Percentiles rank a stretch among this genome's conserved stretches.
Conservation (phyloP, 371 early-diverging fungal species). For the Mortierella sp. region DNA sequence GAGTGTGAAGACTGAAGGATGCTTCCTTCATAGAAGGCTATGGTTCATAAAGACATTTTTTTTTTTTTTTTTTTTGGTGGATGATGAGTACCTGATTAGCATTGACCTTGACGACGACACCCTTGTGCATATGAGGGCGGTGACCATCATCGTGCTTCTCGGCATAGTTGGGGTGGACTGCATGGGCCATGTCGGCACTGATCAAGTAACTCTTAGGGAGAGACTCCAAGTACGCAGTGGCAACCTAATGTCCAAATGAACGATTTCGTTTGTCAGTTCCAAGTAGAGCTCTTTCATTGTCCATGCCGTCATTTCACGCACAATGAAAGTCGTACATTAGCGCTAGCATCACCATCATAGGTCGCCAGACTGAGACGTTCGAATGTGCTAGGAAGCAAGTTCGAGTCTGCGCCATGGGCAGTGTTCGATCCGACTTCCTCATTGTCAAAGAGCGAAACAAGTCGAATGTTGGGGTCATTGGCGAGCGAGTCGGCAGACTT, state of each 20-base stretch:
- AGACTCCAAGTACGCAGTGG: constrained; percentile 84
- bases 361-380: constrained; percentile 62
- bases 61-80: too few relatives aligned
- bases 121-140: constrained; percentile 91
- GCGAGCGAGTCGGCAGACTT: constrained; percentile 57
- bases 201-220: constrained; percentile 88
- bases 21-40: too few relatives aligned
- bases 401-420: constrained; percentile 95
- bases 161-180: constrained; percentile 52
- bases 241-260: constrained; percentile 7
- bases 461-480: constrained; percentile 82
- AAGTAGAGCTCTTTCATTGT: too few relatives aligned
- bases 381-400: constrained; percentile 80
- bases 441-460: constrained; percentile 95
- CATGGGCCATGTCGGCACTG: constrained; percentile 95
- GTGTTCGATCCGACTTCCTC: constrained; percentile 98
- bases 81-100: constrained; percentile 80
- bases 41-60: too few relatives aligned
- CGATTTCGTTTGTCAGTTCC: too few relatives aligned
- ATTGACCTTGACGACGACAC: constrained; percentile 95
- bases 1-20: too few relatives aligned
- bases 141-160: constrained; percentile 93
- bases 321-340: constrained; percentile 15
- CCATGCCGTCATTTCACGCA: too few relatives aligned
- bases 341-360: constrained; percentile 39